Percentiles rank a stretch among this genome's conserved stretches.
Evolutionary conservation across 2,329 filamentous ascomycete species (phyloP).

Genomic region (Xylaria sp.): DNA sequence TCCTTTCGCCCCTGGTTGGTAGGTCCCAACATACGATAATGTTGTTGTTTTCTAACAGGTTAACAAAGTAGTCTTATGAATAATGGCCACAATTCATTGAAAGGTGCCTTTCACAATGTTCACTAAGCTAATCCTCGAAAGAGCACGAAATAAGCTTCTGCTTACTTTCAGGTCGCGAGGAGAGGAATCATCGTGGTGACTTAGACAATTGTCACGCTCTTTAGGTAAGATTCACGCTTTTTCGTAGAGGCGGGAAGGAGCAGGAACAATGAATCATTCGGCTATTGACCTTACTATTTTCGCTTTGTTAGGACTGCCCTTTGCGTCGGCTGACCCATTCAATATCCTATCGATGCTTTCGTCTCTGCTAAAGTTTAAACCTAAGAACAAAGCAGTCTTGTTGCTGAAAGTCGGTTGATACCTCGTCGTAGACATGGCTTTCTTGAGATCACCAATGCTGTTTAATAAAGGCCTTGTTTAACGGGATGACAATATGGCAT

Average conservation of each 20-base stretch:
- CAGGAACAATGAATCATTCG: constrained; percentile 17
- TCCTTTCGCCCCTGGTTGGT: neutral
- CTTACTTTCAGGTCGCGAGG: neutral
- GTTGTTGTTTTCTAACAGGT: neutral
- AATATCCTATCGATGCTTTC: constrained; percentile 31
- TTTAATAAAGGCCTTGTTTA: constrained; percentile 12
- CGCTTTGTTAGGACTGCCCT: constrained; percentile 30
- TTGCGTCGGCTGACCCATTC: constrained; percentile 12
- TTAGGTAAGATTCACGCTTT: neutral
- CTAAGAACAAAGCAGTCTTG: constrained; percentile 24
- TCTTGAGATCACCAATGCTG: constrained; percentile 8
- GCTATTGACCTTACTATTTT: neutral
- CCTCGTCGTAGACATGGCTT: neutral
- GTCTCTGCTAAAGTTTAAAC: constrained; percentile 16
- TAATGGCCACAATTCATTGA: neutral
- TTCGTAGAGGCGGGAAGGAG: neutral
- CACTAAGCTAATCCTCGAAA: neutral
- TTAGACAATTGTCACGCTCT: neutral
- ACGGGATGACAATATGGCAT: constrained; percentile 8
- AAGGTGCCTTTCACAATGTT: neutral
- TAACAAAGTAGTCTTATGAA: neutral
- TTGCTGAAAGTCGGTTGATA: neutral
- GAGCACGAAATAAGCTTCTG: neutral
- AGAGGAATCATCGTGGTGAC: neutral
- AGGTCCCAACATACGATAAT: neutral